A percentile compares a stretch with the other conserved stretches of the same genome.
These are phyloP conservation scores for Boletus bicolor DNA, from an alignment of 768 basidiomycete genomes.

Conservation along the genomic window DNA sequence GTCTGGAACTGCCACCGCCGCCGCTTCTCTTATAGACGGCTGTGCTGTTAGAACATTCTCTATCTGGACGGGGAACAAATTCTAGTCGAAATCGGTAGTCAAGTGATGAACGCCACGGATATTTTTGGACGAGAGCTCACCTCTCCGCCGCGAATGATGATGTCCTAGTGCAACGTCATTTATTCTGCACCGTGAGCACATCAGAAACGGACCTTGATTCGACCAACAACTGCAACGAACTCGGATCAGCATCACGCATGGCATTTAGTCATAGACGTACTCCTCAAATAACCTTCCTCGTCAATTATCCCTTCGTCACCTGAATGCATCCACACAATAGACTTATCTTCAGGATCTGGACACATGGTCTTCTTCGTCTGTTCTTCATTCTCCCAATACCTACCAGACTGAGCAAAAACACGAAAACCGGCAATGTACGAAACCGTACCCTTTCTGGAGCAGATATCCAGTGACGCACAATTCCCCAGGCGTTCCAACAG, in stretches of 20 bases:
- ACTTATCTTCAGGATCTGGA: conserved; percentile 45
- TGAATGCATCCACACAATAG: conserved; percentile 76
- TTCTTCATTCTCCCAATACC: conserved; percentile 74
- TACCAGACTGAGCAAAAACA: conserved; percentile 25
- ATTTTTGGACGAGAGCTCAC: conserved; percentile 32
- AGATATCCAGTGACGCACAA: conserved; percentile 72
- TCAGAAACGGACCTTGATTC: conserved; percentile 58
- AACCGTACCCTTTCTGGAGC: conserved; percentile 68
- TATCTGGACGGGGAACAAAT: conserved; percentile 82
- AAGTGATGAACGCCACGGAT: background rate
- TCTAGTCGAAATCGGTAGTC: conserved; percentile 37
- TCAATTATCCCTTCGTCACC: conserved; percentile 83
- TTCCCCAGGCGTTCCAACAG: conserved; percentile 73
- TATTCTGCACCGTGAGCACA: background rate
- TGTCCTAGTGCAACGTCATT: conserved; percentile 45
- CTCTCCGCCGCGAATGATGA: conserved; percentile 86
- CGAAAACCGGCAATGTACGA: background rate
- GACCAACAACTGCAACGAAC: conserved; percentile 58
- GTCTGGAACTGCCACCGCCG: conserved; percentile 71
- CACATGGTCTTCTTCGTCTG: conserved; percentile 64
- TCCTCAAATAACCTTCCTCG: conserved; percentile 71
- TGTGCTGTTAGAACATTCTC: conserved; percentile 67
- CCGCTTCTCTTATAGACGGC: conserved; percentile 63
- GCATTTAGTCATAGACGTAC: conserved; percentile 39
- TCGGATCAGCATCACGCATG: background rate